A percentile compares a stretch with the other conserved stretches of the same genome.
phyloP scores from a whole-genome alignment of 2,329 filamentous ascomycete genomes.

The Ceratocystis lukuohia region DNA sequence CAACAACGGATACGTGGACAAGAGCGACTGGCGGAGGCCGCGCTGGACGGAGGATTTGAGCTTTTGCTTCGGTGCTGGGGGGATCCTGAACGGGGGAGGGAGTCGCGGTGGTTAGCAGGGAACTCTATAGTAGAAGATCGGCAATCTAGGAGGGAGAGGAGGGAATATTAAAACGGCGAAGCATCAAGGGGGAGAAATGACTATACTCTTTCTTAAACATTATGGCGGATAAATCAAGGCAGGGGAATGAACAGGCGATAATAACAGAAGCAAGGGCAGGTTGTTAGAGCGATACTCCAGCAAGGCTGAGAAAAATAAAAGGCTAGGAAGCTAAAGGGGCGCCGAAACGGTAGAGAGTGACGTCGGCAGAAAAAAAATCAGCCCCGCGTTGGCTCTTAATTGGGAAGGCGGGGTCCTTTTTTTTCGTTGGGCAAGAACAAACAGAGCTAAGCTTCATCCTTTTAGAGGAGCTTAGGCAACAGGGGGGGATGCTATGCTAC shows the following conservation, averaged over 20 bases:
- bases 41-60: slow-evolving; percentile 95
- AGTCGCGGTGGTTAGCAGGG: neutral
- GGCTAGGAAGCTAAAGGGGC: neutral
- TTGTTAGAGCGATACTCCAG: neutral
- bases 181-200: neutral
- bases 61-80: slow-evolving; percentile 74
- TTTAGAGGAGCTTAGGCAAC: neutral
- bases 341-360: slow-evolving; percentile 2
- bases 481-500: neutral
- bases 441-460: neutral
- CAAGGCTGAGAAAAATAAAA: neutral
- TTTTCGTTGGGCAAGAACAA: neutral
- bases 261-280: neutral
- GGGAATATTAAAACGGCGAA: slow-evolving; percentile 6
- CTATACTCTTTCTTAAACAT: slow-evolving; percentile 94
- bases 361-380: slow-evolving; percentile 18
- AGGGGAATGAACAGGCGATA: neutral
- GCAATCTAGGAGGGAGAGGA: neutral
- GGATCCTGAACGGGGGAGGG: slow-evolving; percentile 41
- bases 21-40: slow-evolving; percentile 65
- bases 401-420: slow-evolving; percentile 17
- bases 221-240: slow-evolving; percentile 25
- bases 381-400: slow-evolving; percentile 16
- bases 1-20: slow-evolving; percentile 75
- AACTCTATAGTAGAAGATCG: neutral